These are phyloP conservation scores for Pseudogymnoascus sp. DNA, from an alignment of 2,329 filamentous ascomycete genomes.

Conservation along the genomic window DNA sequence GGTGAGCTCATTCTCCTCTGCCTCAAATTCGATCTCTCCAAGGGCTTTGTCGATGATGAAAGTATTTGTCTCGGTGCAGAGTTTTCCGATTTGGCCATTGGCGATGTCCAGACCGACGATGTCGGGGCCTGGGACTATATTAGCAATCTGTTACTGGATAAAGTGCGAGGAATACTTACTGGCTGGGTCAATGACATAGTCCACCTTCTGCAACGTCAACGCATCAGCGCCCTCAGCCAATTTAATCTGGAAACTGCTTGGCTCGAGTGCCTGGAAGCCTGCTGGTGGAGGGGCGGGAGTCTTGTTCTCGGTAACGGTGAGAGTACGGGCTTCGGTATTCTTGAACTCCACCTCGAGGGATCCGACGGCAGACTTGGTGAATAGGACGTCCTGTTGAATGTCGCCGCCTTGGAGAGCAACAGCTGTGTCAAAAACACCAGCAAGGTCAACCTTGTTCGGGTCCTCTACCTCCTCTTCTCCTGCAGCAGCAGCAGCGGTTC, in stretches of 20 bases:
- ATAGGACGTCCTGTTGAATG: constrained; percentile 29
- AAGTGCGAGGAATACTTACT: constrained; percentile 24
- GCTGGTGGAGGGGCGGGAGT: constrained; percentile 29
- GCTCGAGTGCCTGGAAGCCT: constrained; percentile 34
- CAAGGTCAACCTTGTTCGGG: constrained; percentile 28
- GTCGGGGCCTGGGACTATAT: constrained; percentile 20
- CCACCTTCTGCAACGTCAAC: constrained; percentile 34
- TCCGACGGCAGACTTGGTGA: constrained; percentile 28
- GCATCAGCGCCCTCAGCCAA: constrained; percentile 27
- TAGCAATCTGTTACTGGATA: neutral
- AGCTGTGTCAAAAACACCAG: constrained; percentile 26
- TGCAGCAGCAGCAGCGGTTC: constrained; percentile 7
- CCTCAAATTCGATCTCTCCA: constrained; percentile 37
- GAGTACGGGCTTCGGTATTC: constrained; percentile 28
- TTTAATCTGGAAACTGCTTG: constrained; percentile 31
- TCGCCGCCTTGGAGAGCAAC: constrained; percentile 28
- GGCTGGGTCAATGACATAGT: constrained; percentile 32
- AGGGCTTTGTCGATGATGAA: constrained; percentile 32
- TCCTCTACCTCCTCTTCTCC: constrained; percentile 17
- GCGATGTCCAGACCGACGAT: constrained; percentile 29
- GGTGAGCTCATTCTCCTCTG: constrained; percentile 33
- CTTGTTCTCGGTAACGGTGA: constrained; percentile 33
- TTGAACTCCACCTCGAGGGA: constrained; percentile 35
- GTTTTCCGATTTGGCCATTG: constrained; percentile 30
- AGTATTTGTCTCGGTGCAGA: constrained; percentile 30